These are phyloP conservation scores for Diaporthe caulivora DNA, from an alignment of 2,329 filamentous ascomycete species.

Conservation along the genomic window DNA sequence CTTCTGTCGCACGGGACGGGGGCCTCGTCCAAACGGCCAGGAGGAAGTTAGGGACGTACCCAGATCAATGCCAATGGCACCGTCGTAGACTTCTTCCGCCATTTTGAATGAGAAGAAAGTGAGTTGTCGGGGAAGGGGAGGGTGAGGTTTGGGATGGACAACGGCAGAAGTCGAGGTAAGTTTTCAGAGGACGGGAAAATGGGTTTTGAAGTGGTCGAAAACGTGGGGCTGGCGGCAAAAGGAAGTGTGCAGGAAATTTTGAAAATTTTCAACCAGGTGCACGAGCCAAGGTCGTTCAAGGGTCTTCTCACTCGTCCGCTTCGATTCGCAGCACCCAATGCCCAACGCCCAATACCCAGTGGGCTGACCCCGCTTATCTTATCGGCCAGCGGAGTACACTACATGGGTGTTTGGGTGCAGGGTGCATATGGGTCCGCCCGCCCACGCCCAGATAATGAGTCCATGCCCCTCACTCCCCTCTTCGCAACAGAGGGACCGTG, in stretches of 20 bases:
- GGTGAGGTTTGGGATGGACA: conserved; percentile 33
- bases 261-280: conserved; percentile 37
- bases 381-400: conserved; percentile 11
- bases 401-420: conserved; percentile 1
- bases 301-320: no score
- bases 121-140: conserved; percentile 32
- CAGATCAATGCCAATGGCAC: conserved; percentile 99
- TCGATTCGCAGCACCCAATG: background rate
- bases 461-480: background rate
- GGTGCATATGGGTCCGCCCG: background rate
- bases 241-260: conserved; percentile 36
- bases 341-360: background rate
- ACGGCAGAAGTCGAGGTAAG: conserved; percentile 30
- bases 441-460: background rate
- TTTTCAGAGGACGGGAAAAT: conserved; percentile 34
- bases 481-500: background rate
- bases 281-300: conserved; percentile 32
- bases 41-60: conserved; percentile 70
- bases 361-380: conserved; percentile 11
- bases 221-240: conserved; percentile 36
- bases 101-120: conserved; percentile 65
- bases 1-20: conserved; percentile 21
- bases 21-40: background rate
- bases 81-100: conserved; percentile 98
- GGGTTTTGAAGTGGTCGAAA: conserved; percentile 38